Conservation (phyloP, 352 stramenopile species). For the Saprolegnia diclina region DNA sequence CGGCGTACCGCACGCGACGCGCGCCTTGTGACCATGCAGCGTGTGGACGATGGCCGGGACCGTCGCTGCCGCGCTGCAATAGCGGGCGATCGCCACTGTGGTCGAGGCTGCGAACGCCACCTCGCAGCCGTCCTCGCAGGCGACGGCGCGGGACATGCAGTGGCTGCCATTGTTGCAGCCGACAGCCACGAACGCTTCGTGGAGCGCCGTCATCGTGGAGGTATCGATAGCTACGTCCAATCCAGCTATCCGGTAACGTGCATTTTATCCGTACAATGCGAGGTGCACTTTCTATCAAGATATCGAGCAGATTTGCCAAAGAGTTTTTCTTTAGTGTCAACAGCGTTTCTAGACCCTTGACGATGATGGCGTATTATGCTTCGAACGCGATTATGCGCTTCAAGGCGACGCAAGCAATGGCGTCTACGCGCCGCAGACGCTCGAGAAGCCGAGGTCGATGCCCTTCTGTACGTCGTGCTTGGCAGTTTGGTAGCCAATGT, state of each 20-base stretch:
- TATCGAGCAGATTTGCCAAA: too few species aligned
- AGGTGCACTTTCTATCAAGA: too few species aligned
- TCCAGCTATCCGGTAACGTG: background rate
- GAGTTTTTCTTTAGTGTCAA: too few species aligned
- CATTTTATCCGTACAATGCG: too few species aligned
- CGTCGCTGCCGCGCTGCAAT: background rate
- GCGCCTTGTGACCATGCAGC: slow-evolving; percentile 18
- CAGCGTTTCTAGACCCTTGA: too few species aligned
- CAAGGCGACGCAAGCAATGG: too few species aligned
- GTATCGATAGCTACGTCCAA: background rate
- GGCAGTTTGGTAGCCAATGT: slow-evolving; percentile 54
- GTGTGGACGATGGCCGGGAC: background rate
- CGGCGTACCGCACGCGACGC: slow-evolving; percentile 14
- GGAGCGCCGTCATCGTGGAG: background rate
- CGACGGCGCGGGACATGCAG: slow-evolving; percentile 9
- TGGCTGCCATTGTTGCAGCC: slow-evolving; percentile 23
- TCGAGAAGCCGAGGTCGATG: slow-evolving; percentile 55
- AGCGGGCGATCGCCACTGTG: slow-evolving; percentile 6
- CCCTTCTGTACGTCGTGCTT: slow-evolving; percentile 52
- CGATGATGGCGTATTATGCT: too few species aligned
- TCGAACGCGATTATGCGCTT: too few species aligned
- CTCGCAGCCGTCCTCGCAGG: background rate
- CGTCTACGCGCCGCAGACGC: slow-evolving; percentile 40
- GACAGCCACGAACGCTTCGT: slow-evolving; percentile 10
- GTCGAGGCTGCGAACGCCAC: slow-evolving; percentile 12